Evolutionary conservation across 495 filamentous ascomycete genomes (phyloP), one percentile per base, ranked within the genome.

Genomic region (Penicillium manginii): DNA sequence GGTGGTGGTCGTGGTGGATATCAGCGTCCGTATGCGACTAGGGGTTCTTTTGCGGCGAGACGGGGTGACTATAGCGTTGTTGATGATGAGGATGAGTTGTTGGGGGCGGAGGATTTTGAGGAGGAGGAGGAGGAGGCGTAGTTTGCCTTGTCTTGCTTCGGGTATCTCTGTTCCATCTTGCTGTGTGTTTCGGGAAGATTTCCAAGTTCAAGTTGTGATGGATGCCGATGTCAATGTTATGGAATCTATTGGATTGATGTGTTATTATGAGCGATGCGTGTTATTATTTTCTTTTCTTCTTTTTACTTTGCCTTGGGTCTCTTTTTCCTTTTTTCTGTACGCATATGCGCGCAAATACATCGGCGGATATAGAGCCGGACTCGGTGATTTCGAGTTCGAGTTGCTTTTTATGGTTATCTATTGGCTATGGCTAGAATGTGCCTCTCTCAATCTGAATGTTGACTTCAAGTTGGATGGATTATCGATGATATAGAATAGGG

Each of bases 31-130:
- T 98, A 91, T 72, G 91, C 91, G 31, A 92, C 87, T 23, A 79
- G 96, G 64, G 88, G 87, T 55, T 90, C 88, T 22, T 98, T 98
- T 74, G 88, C 90, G 21, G 86, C 91, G 52, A 88, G 90, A 9
- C 81, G 90, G 50, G 86, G 90, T 7, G 91, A 96, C 68, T 98
- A 97, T 72, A 81, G 89, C 70, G 91, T 96, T 43, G 91, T 92
- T 68, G 87, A 91, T 57, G 94, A 98, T 70, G 94, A 97, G 74
- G 93, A 93, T 55, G 92, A 96, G 75, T 74, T 97, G 66, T 78
- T 98, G 22, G 93, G 93, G 1, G 90, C 91, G 58, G 94, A 96
- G 57, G 93, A 93, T 2, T 90, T 91, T 56, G 94, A 96, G 50
- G 96, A 94, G 58, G 94, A 96, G 58, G 94, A 96, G 48, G 94